Percentiles rank a stretch among this genome's conserved stretches.
phyloP scores from a whole-genome alignment of 371 early-diverging fungal genomes.

The Actinomucor elegans region DNA sequence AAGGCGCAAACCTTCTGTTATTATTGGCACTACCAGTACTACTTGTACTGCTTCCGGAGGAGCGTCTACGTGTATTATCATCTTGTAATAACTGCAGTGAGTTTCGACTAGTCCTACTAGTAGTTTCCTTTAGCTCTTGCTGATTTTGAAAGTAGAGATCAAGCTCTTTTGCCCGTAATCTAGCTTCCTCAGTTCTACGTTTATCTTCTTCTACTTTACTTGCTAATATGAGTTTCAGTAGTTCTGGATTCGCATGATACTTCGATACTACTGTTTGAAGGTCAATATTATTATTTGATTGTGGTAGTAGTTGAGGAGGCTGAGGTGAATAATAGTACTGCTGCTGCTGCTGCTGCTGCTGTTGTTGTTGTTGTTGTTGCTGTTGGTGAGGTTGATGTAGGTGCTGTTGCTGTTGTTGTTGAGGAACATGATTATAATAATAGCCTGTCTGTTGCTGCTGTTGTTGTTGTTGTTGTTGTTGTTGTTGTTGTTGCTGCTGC shows the following conservation, averaged over 20 bases:
- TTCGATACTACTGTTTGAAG: slow-evolving; percentile 39
- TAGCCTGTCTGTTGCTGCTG: background rate
- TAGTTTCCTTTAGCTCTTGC: too few relatives aligned
- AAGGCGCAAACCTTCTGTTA: slow-evolving; percentile 15
- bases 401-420: background rate
- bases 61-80: slow-evolving; percentile 1
- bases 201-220: slow-evolving; percentile 65
- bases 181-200: slow-evolving; percentile 62
- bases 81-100: too few relatives aligned
- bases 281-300: slow-evolving; percentile 11
- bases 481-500: too few relatives aligned
- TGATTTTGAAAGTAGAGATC: slow-evolving; percentile 29
- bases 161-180: slow-evolving; percentile 51
- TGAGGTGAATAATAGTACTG: background rate
- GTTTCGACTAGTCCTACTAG: too few relatives aligned
- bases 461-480: background rate
- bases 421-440: too few relatives aligned
- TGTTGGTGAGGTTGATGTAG: background rate
- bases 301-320: background rate
- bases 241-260: slow-evolving; percentile 52
- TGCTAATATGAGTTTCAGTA: slow-evolving; percentile 51
- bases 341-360: background rate
- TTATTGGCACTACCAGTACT: slow-evolving; percentile 11
- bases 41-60: slow-evolving; percentile 8
- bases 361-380: background rate